Evolutionary conservation across 495 filamentous ascomycete species (phyloP), one percentile per base, ranked within the genome.

Genomic region (Pseudevernia furfuracea): DNA sequence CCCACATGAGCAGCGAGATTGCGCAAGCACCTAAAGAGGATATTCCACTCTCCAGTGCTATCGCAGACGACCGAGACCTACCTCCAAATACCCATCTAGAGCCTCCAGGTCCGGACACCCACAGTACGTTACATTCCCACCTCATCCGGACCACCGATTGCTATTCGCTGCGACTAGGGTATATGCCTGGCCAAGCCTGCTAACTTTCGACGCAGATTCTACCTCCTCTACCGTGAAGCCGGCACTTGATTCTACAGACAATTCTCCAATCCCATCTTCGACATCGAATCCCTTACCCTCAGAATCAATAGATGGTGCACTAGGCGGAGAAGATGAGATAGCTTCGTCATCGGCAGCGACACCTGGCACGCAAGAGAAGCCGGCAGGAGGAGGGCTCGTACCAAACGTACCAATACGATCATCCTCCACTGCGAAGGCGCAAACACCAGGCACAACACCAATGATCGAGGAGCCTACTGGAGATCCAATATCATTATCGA

Each of bases 391-490:
- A 28, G 43, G 21, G 28, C 17, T 34, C 23, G 61, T 79, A 28
- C 69, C 79, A 10, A 75, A 77, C 67, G 78, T 88, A 63, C 83
- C 86, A 30, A 89, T 87, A 60, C 81, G 87, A 74, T 83, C 85
- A 23, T 89, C 89, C 6, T 87, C 88, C 44, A 86, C 86, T 64
- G 67, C 70, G 57, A 85, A 85, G 66, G 78, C 83, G 68, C 83
- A 88, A 36, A 25, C 82, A 1, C 75, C 82, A 46, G 86, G 84
- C 57, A 79, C 80, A 49, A 85, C 84, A 19, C 83, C 82, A n/a
- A 72, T 86, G 67, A 87, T 82, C 67, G 88, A 88, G 58, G 84
- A 83, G 57, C 84, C 83, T 44, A 81, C 80, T 41, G 83, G 80
- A 66, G 85, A 89, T 69, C 81, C 77, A 62, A 72, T 77, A 72